Evolutionary conservation across 2,329 filamentous ascomycete genomes (phyloP), one percentile per base, ranked within the genome.

Genomic region (Arachnopeziza araneosa): DNA sequence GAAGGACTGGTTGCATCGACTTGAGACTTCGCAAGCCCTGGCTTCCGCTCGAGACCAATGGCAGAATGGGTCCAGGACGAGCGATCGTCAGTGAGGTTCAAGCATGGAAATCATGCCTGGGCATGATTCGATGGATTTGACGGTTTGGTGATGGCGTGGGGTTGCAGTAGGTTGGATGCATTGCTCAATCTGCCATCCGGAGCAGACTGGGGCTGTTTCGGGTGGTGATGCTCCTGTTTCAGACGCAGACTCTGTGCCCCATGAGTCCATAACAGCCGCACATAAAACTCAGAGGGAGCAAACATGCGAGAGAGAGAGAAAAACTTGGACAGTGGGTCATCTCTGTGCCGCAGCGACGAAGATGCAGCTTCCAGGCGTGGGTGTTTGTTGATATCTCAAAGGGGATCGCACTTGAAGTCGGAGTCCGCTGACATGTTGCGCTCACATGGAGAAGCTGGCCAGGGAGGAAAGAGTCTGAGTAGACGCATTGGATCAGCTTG

Each of bases 81-180:
- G 17, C 54, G 57, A 62, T 62, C 57, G n/a, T 48, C 30, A 51
- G 24, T 50, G 55, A 60, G 60, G 60, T 50, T 53, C 55, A 52
- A 55, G 60, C 60, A 58, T 60, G 57, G 55, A 32, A 49, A 59
- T 50, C 36, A 48, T 36, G 36, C 44, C 24, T 44, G 44, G 57
- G 19, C 9, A 30, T 30, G 26, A 30, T 30, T 30, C 26, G 26
- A 12, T 14, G 36, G 4, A 44, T 12, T 44, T 5, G 36, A 44
- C 36, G 4, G 36, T 44, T 19, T 44, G 17, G 17, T 30, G 4
- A 30, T 5, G 26, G 26, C 26, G 26, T 51, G 55, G 55, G 51
- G 48, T 19, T 51, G 24, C 49, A 52, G 24, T 12, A 44, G 36
- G 36, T 14, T 3, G 36, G 12, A 44, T 44, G 36, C 36, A 44